Evolutionary conservation across 176 grass and related monocot species (phyloP).

Genomic region (Calamus simplicifolius): DNA sequence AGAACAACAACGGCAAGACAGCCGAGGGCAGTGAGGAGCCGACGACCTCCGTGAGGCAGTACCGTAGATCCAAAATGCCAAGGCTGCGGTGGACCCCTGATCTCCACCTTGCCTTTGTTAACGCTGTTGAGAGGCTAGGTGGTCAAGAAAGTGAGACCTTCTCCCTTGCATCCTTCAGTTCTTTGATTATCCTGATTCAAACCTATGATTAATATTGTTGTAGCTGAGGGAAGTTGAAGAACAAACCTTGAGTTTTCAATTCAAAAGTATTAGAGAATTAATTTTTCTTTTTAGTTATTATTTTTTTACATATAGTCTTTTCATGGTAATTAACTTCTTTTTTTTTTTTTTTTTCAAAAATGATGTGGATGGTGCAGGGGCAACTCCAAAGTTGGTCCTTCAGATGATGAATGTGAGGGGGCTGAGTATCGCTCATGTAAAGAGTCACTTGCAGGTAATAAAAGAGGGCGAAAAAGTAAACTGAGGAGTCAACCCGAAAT

Average conservation of each 20-base stretch:
- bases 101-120: constrained; percentile 82
- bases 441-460: constrained; percentile 95
- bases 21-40: background rate
- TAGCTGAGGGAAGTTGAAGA: too few species aligned
- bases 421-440: constrained; percentile 95
- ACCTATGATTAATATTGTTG: too few species aligned
- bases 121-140: constrained; percentile 76
- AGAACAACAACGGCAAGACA: too few species aligned
- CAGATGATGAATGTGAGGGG: constrained; percentile 99
- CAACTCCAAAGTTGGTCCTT: constrained; percentile 91
- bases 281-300: too few species aligned
- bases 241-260: too few species aligned
- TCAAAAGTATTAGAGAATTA: too few species aligned
- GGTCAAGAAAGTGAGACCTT: constrained; percentile 79
- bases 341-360: too few species aligned
- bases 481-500: background rate
- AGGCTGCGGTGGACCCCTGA: constrained; percentile 87
- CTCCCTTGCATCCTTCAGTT: too few species aligned
- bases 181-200: too few species aligned
- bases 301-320: too few species aligned
- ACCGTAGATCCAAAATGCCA: constrained; percentile 78
- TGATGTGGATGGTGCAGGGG: constrained; percentile 33
- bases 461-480: background rate
- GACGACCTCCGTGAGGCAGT: constrained; percentile 47
- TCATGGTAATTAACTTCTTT: too few species aligned